phyloP scores from a whole-genome alignment of 352 stramenopile species.

The Aphanomyces euteiches region DNA sequence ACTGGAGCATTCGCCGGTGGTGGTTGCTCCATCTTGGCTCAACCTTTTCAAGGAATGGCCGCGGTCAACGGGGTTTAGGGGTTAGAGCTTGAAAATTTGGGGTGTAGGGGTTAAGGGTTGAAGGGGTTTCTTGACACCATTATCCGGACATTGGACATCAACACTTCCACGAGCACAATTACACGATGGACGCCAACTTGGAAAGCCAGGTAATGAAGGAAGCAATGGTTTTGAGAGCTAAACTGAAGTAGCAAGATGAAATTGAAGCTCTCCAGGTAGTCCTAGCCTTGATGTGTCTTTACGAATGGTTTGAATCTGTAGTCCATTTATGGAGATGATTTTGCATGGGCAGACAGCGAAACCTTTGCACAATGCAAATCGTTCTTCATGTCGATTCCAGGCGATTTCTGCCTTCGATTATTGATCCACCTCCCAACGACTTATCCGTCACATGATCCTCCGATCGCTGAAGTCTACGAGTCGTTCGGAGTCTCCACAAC shows the following conservation, averaged over 20 bases:
- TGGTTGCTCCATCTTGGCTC: not conserved
- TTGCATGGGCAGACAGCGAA: slow-evolving; percentile 51
- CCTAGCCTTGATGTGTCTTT: not conserved
- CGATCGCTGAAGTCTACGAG: slow-evolving; percentile 75
- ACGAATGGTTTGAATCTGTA: slow-evolving; percentile 26
- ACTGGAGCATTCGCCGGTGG: not conserved
- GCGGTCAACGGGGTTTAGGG: too few relatives aligned
- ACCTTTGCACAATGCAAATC: slow-evolving; percentile 48
- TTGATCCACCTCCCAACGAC: slow-evolving; percentile 63
- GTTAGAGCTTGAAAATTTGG: too few relatives aligned
- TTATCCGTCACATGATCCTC: slow-evolving; percentile 65
- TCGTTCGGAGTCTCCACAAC: slow-evolving; percentile 72
- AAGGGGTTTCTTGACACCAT: not conserved
- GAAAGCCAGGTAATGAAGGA: slow-evolving; percentile 5
- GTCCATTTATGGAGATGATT: slow-evolving; percentile 74
- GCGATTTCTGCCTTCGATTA: slow-evolving; percentile 60
- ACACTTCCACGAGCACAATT: not conserved
- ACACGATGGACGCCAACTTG: slow-evolving; percentile 3
- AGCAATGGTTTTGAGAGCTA: too few relatives aligned
- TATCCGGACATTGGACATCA: not conserved
- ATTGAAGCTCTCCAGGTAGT: slow-evolving; percentile 19
- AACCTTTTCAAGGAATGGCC: not conserved
- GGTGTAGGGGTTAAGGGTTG: too few relatives aligned
- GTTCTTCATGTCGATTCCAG: slow-evolving; percentile 57
- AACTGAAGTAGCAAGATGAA: slow-evolving; percentile 1